These are phyloP conservation scores for Corynespora cassiicola DNA, from an alignment of 2,329 filamentous ascomycete genomes.

Conservation along the genomic window DNA sequence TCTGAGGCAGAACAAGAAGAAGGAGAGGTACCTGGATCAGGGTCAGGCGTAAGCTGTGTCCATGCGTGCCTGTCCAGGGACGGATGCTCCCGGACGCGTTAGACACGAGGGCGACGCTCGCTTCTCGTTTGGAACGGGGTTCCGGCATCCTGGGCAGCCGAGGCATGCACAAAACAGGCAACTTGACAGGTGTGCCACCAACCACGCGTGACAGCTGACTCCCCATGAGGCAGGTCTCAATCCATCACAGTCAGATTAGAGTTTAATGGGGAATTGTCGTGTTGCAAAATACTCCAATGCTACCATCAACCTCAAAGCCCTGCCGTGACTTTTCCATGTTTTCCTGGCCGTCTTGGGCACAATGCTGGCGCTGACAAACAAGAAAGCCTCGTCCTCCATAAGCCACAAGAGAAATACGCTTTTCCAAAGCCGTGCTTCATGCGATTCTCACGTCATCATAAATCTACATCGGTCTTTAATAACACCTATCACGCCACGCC, in stretches of 20 bases:
- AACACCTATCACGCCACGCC: conserved; percentile 27
- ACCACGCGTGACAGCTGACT: too few relatives aligned
- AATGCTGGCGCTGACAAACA: too few relatives aligned
- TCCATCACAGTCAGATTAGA: too few relatives aligned
- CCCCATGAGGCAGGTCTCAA: too few relatives aligned
- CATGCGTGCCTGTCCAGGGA: conserved; percentile 7
- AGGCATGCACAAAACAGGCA: conserved; percentile 14
- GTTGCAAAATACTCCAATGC: conserved; percentile 18
- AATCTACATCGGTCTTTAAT: conserved; percentile 3
- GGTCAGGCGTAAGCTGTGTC: conserved; percentile 6
- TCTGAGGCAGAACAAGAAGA: conserved; percentile 1
- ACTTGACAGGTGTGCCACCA: too few relatives aligned
- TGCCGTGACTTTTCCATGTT: conserved; percentile 9
- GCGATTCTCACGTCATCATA: conserved; percentile 8
- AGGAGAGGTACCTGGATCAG: conserved; percentile 5
- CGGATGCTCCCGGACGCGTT: conserved; percentile 18
- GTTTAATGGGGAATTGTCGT: conserved; percentile 7
- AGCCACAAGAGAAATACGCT: too few relatives aligned
- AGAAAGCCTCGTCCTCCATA: conserved; percentile 12
- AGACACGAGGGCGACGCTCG: conserved; percentile 14
- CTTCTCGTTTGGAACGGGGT: conserved; percentile 3
- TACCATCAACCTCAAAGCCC: conserved; percentile 12
- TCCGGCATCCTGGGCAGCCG: conserved; percentile 14
- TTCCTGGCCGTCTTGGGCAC: conserved; percentile 1
- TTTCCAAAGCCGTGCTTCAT: too few relatives aligned